Percentiles rank a stretch among this genome's conserved stretches.
phyloP scores from a whole-genome alignment of 352 stramenopile genomes.

The Saprolegnia diclina region DNA sequence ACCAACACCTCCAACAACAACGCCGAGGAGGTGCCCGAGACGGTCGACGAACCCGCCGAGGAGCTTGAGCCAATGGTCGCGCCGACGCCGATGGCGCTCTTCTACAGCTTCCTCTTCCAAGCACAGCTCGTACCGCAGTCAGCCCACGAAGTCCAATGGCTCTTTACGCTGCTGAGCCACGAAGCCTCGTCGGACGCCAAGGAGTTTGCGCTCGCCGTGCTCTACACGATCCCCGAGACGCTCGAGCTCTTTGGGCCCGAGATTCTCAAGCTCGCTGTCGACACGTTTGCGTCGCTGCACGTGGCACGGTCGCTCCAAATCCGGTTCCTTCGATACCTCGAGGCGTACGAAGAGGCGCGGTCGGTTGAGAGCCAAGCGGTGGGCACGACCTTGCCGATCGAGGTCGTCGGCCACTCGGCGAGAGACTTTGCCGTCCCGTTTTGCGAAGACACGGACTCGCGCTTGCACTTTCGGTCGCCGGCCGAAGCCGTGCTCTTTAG shows the following conservation, averaged over 20 bases:
- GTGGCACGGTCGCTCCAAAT: constrained; percentile 5
- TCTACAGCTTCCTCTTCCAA: constrained; percentile 22
- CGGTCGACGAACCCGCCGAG: constrained; percentile 3
- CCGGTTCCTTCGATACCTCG: constrained; percentile 17
- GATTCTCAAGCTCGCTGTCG: constrained; percentile 44
- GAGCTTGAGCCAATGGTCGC: constrained; percentile 8
- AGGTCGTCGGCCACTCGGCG: constrained; percentile 27
- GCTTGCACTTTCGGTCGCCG: constrained; percentile 54
- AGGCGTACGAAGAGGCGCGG: constrained; percentile 11
- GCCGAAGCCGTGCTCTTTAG: constrained; percentile 47
- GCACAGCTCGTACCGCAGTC: constrained; percentile 16
- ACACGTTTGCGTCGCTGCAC: constrained; percentile 25
- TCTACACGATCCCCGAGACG: constrained; percentile 7
- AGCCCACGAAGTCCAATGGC: constrained; percentile 22
- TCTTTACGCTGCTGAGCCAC: constrained; percentile 15
- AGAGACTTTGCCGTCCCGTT: constrained; percentile 58
- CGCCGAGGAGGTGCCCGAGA: background rate
- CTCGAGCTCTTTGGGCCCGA: constrained; percentile 34
- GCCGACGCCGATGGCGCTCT: background rate
- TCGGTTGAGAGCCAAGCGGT: constrained; percentile 14
- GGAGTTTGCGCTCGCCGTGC: constrained; percentile 16
- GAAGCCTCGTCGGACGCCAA: background rate
- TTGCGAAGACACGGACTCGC: constrained; percentile 59
- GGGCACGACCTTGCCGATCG: constrained; percentile 11
- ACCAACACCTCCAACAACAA: background rate